Base-by-base conservation (phyloP, 306 rosid species). In the Sphenostylis stenocarpa region DNA sequence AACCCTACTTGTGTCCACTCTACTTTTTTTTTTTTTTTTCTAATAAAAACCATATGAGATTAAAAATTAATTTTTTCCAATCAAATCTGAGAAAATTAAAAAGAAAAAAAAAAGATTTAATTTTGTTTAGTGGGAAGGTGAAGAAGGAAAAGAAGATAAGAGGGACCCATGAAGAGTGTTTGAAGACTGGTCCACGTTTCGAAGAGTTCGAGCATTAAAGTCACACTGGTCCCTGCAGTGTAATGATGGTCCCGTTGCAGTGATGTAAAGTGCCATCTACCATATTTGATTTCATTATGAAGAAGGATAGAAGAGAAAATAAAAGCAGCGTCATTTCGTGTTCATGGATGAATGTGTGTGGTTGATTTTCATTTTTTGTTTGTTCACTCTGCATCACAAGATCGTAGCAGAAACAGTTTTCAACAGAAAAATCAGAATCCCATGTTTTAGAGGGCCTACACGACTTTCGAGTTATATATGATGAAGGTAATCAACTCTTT, bases 191-290 rank as follows among this genome's bases (percentile, higher is more conserved):
- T n/a, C n/a, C 56, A 36, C 55, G 16, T 38, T 26, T 77, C 17
- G 15, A n/a, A 17, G 55, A 28, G 67, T 28, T 28, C 52, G 24
- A 26, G 75, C 23, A 39, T 39, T 67, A 55, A 67, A 67, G 68
- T 41, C 60, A 56, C 4, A 26, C 36, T 24, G 57, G 75, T 41
- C 81, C 68, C 33, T 41, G 3, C 47, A 34, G 31, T 41, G 5
- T 14, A 66, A 26, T 12, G 29, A 38, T 49, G 44, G 74, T 26
- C 58, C 75, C 67, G 47, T n/a, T 55, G 36, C 81, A 55, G 34
- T 77, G 75, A 77, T 77, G 73, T 53, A 47, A 77, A 39, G 28
- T 77, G 67, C 58, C 4, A 76, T 4, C 36, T 55, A 26, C 81
- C 73, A 36, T 11, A 33, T 4, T 63, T 16, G 1, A 74, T 64